Base-by-base conservation (phyloP, 108 stramenopile genomes). In the Pseudonitzschia multiseries region DNA sequence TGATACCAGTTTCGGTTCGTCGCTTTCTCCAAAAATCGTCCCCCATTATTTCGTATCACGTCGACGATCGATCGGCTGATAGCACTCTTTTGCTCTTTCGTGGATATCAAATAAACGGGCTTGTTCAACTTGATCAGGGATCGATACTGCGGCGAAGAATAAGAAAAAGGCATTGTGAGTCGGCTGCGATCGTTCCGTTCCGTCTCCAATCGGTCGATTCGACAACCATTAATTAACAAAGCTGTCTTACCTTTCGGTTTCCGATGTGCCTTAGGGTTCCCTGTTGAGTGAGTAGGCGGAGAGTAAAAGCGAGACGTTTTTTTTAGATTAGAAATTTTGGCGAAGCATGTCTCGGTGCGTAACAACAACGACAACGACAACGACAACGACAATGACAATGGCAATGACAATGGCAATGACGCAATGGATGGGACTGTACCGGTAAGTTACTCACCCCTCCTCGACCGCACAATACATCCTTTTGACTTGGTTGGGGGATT, bases 381-480 rank as follows among this genome's bases (percentile, higher is more conserved):
- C n/a, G n/a, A n/a, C n/a, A n/a, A n/a, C n/a, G n/a, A n/a, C n/a
- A n/a, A n/a, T n/a, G n/a, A n/a, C n/a, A n/a, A n/a, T n/a, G n/a
- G n/a, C n/a, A n/a, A n/a, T n/a, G n/a, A n/a, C n/a, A n/a, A n/a
- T n/a, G n/a, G n/a, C n/a, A n/a, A n/a, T n/a, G n/a, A n/a, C n/a
- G n/a, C n/a, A n/a, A n/a, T n/a, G n/a, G n/a, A n/a, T 54, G 6
- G 36, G 36, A 36, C 53, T 53, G 0, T 53, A n/a, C 8, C 15
- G 8, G 22, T 24, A 8, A 8, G 0, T 54, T 15, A 54, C 53
- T 54, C 53, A 54, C 53, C 27, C 57, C 57, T 15, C 57, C 57
- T 59, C 57, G 57, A 59, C 57, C 57, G 26, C 57, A 59, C 9
- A 59, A 14, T 8, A 59, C 57, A 27, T 59, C 57, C 8, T 59